These are phyloP conservation scores for Phytophthora citrophthora DNA, from an alignment of 352 stramenopile species.

Conservation along the genomic window DNA sequence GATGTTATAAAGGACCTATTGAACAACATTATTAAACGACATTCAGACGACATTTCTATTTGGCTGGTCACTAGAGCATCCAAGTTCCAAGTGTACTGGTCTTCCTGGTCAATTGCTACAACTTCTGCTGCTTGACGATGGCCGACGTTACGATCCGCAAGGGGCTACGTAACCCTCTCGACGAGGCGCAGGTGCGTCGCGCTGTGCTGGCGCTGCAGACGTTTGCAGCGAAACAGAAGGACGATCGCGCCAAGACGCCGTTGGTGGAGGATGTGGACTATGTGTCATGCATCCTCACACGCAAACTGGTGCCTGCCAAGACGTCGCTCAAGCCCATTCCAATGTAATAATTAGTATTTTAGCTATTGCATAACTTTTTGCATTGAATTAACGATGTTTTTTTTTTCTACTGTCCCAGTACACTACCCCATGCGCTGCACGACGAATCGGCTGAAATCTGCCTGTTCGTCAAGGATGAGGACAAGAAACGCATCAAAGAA, in stretches of 20 bases:
- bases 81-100: neutral
- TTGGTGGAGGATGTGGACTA: conserved; percentile 66
- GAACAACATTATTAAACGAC: no score
- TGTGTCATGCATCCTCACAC: conserved; percentile 77
- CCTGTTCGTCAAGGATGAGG: conserved; percentile 83
- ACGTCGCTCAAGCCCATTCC: conserved; percentile 72
- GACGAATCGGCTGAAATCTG: conserved; percentile 72
- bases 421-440: conserved; percentile 64
- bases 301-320: conserved; percentile 75
- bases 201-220: conserved; percentile 72
- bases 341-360: conserved; percentile 46
- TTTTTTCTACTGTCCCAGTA: conserved; percentile 28
- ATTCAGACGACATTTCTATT: no score
- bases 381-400: conserved; percentile 17
- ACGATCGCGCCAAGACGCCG: conserved; percentile 54
- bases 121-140: neutral
- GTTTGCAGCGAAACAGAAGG: conserved; percentile 56
- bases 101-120: no score
- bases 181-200: conserved; percentile 76
- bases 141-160: conserved; percentile 53
- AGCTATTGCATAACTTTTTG: conserved; percentile 1
- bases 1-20: no score
- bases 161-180: conserved; percentile 69
- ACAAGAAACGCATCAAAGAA: conserved; percentile 87
- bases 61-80: no score